These are phyloP conservation scores for Ramalina peruviana DNA, from an alignment of 495 filamentous ascomycete species.

Conservation along the genomic window DNA sequence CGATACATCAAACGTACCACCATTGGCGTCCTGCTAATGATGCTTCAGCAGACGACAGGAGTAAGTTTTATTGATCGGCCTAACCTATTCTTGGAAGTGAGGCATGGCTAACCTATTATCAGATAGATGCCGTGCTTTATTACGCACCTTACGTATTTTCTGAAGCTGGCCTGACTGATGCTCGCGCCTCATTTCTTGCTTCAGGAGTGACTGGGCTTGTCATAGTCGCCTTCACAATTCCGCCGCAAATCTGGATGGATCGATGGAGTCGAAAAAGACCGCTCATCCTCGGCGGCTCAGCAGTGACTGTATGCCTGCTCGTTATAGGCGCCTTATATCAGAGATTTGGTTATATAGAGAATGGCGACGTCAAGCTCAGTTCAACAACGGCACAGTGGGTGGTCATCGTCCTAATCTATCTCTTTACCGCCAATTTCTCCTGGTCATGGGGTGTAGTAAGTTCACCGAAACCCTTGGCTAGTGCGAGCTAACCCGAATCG, in stretches of 20 bases:
- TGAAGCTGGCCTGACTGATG: slow-evolving; percentile 35
- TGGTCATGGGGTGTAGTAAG: slow-evolving; percentile 41
- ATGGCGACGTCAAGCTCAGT: not conserved
- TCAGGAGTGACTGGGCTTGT: slow-evolving; percentile 43
- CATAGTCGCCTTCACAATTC: slow-evolving; percentile 39
- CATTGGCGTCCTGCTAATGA: not conserved
- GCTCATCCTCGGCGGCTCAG: slow-evolving; percentile 41
- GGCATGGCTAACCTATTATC: not conserved
- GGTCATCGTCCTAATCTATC: slow-evolving; percentile 38
- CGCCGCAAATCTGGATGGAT: slow-evolving; percentile 44
- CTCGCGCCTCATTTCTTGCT: slow-evolving; percentile 37
- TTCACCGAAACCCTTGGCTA: not conserved
- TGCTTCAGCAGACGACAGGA: not conserved
- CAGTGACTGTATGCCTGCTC: slow-evolving; percentile 31
- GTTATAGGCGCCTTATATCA: slow-evolving; percentile 26
- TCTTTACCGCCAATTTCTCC: slow-evolving; percentile 27
- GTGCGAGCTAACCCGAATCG: too few species aligned
- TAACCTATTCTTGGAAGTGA: not conserved
- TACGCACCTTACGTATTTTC: too few species aligned
- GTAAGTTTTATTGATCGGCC: not conserved
- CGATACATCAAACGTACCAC: not conserved
- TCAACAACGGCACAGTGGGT: slow-evolving; percentile 34
- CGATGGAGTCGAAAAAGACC: slow-evolving; percentile 49
- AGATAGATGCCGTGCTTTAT: slow-evolving; percentile 14
- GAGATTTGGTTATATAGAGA: slow-evolving; percentile 6